phyloP scores from a whole-genome alignment of 179 eudicot species.

The Heliamphora pulchella region DNA sequence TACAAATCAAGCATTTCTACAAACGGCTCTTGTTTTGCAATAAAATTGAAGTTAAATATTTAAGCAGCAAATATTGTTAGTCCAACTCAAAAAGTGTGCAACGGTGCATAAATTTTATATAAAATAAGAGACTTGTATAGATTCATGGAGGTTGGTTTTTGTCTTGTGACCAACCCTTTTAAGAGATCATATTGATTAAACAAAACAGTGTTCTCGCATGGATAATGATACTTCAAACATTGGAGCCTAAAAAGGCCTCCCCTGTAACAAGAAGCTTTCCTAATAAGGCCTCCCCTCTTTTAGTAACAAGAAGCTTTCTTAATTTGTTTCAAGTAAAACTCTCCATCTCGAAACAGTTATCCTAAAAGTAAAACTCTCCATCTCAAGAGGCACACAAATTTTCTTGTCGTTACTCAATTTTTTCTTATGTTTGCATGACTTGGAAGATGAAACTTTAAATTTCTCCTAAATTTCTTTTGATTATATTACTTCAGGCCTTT shows the following conservation, averaged over 20 bases:
- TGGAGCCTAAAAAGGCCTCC: neutral
- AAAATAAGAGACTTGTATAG: neutral
- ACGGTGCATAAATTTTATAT: neutral
- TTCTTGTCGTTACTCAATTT: neutral
- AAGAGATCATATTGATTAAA: neutral
- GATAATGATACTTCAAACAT: neutral
- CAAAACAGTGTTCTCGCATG: neutral
- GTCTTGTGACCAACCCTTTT: neutral
- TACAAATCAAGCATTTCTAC: neutral
- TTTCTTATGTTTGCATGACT: neutral
- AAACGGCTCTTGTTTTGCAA: neutral
- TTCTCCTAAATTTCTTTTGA: neutral
- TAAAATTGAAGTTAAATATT: neutral
- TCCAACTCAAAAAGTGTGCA: neutral
- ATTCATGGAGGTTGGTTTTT: neutral
- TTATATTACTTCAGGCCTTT: neutral
- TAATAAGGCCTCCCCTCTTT: no score
- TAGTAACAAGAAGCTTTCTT: neutral
- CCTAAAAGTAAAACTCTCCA: neutral
- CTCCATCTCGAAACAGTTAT: neutral
- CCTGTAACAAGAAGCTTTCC: neutral
- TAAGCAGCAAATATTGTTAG: neutral
- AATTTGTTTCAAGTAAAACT: neutral
- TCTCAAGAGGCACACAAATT: no score
- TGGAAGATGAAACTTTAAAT: conserved; percentile 4